Evolutionary conservation across 331 rosid genomes (phyloP), one percentile per base, ranked within the genome.

Genomic region (Acacia pycnantha): DNA sequence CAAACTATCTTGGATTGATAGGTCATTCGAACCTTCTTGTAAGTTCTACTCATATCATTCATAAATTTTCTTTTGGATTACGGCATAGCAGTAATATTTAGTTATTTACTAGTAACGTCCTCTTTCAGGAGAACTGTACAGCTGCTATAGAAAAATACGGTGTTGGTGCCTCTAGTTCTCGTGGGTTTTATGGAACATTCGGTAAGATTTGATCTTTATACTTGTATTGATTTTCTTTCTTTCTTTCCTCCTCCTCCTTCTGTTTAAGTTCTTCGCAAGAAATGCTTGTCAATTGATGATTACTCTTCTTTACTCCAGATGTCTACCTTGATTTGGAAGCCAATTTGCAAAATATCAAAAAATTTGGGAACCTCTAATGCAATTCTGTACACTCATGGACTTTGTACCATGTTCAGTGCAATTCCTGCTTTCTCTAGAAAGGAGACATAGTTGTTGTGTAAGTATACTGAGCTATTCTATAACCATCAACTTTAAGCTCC

Each of bases 141-240:
- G 84, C 93, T 86, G 88, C 99, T 19, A 78, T 94, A 86, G 95
- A 85, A 87, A 96, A 96, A 90, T 96, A 96, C 50, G 99, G 99
- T 68, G 99, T 96, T 82, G 99, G 97, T 74, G 94, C 99, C 48
- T 96, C 98, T 78, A 98, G 99, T 86, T 98, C 99, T 77, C 99
- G 99, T 83, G 97, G 97, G 64, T 96, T 96, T 83, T 96, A 96
- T 86, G 99, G 98, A 81, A 94, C 97, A 73, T 91, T 96, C 33
- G 98, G 99, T 94, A 88, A 82, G 92, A 27, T 56, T 79, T 59
- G 22, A 53, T 79, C 41, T 59, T 85, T 68, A 47, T 27, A 8
- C 59, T 44, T 12, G 48, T 9, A 56, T 26, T 70, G 33, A 70
- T 11, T 43, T 11, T 70, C 80, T 26, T 64, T 70, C 80, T 31